Percentiles rank a stretch among this genome's conserved stretches.
Conservation (phyloP, 2,329 filamentous ascomycete species). For the Botrytis fragariae region DNA sequence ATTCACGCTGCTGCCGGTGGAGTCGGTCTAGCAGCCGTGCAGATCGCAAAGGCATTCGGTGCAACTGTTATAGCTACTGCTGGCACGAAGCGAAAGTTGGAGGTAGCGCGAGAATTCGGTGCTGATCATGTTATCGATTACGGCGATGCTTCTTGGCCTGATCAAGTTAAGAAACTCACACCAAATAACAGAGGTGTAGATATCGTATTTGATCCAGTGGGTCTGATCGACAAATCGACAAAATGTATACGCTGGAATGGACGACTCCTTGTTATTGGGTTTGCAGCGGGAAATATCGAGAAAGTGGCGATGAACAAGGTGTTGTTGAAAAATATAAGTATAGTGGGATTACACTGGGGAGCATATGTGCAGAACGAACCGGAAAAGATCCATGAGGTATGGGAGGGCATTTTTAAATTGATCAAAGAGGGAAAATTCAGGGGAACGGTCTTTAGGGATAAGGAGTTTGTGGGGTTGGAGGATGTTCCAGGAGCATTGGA, state of each 20-base stretch:
- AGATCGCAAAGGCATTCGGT: constrained; percentile 88
- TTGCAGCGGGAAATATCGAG: constrained; percentile 82
- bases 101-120: constrained; percentile 75
- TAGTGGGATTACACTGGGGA: constrained; percentile 92
- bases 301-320: constrained; percentile 92
- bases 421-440: constrained; percentile 75
- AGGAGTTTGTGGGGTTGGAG: constrained; percentile 79
- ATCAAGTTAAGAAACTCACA: constrained; percentile 72
- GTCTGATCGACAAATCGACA: constrained; percentile 79
- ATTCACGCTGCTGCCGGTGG: constrained; percentile 91
- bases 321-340: constrained; percentile 85
- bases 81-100: constrained; percentile 73
- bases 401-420: constrained; percentile 77
- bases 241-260: constrained; percentile 96
- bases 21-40: constrained; percentile 86
- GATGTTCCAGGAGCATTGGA: constrained; percentile 72
- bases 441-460: constrained; percentile 79
- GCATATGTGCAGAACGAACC: constrained; percentile 73
- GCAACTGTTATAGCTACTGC: constrained; percentile 93
- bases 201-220: constrained; percentile 93
- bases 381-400: constrained; percentile 68
- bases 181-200: constrained; percentile 71
- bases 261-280: constrained; percentile 81
- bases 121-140: constrained; percentile 85
- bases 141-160: constrained; percentile 59